These are phyloP conservation scores for Novakomyces olei DNA, from an alignment of 805 yeast genomes.

Conservation along the genomic window DNA sequence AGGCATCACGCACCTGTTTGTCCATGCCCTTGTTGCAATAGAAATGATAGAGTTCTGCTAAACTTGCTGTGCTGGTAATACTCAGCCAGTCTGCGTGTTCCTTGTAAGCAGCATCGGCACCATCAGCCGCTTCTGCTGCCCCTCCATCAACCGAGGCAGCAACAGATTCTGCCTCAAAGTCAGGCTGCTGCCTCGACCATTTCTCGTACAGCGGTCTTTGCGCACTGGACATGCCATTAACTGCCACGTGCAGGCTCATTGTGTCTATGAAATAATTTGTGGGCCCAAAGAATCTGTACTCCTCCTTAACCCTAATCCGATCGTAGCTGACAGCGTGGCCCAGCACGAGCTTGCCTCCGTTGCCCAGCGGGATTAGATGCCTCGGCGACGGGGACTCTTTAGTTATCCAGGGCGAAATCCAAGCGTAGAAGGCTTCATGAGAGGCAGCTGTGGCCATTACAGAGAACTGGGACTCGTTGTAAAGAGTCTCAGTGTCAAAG, in stretches of 20 bases:
- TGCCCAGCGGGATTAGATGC: constrained; percentile 59
- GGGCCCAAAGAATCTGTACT: constrained; percentile 44
- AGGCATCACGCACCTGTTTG: constrained; percentile 44
- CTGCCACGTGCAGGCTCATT: constrained; percentile 78
- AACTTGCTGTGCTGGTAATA: constrained; percentile 52
- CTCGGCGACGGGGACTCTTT: constrained; percentile 26
- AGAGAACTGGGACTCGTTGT: constrained; percentile 51
- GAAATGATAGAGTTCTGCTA: constrained; percentile 55
- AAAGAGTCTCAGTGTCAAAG: constrained; percentile 77
- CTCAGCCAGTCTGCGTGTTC: constrained; percentile 54
- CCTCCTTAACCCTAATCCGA: constrained; percentile 67
- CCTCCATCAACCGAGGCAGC: constrained; percentile 3
- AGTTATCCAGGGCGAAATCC: constrained; percentile 76
- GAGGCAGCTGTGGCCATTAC: constrained; percentile 66
- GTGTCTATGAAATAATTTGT: constrained; percentile 72
- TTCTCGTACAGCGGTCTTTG: constrained; percentile 62
- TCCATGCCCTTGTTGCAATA: constrained; percentile 51
- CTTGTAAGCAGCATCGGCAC: constrained; percentile 13
- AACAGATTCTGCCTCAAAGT: constrained; percentile 6
- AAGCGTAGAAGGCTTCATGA: constrained; percentile 64
- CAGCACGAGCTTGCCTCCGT: constrained; percentile 35
- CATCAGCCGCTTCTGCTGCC: constrained; percentile 2
- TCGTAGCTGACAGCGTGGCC: constrained; percentile 89
- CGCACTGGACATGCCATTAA: constrained; percentile 77
- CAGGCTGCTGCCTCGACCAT: constrained; percentile 12